phyloP scores from a whole-genome alignment of 768 basidiomycete species.

The Amanita subjunquillea region DNA sequence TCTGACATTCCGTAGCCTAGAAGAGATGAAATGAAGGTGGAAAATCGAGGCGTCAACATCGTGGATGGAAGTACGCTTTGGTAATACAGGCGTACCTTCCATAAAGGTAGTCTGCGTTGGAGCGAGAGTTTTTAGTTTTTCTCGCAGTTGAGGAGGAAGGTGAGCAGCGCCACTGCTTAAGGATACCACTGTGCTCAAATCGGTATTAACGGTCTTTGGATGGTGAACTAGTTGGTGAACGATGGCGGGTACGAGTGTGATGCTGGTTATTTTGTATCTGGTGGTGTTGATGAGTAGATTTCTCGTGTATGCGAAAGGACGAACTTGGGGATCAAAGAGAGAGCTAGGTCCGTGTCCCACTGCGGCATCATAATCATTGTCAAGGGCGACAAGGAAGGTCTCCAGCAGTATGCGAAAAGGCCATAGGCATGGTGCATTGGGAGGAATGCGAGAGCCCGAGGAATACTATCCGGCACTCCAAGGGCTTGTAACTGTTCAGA shows the following conservation, averaged over 20 bases:
- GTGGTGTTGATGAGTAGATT: no score
- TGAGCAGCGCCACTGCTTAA: constrained; percentile 55
- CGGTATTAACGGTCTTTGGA: constrained; percentile 33
- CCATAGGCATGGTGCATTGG: constrained; percentile 66
- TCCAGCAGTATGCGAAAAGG: constrained; percentile 42
- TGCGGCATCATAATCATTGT: constrained; percentile 46
- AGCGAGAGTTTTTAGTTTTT: constrained; percentile 27
- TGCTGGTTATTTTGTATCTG: constrained; percentile 44
- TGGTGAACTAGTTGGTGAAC: constrained; percentile 57
- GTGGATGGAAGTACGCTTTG: neutral
- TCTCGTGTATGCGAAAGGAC: neutral
- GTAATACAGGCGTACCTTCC: constrained; percentile 29
- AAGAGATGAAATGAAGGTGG: neutral
- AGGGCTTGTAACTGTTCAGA: constrained; percentile 24
- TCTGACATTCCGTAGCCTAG: constrained; percentile 69
- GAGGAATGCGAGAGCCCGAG: constrained; percentile 44
- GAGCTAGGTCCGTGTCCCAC: constrained; percentile 35
- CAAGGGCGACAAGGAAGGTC: constrained; percentile 29
- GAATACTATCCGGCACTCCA: constrained; percentile 31
- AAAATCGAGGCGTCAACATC: neutral
- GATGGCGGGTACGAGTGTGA: constrained; percentile 52
- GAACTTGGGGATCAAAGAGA: neutral
- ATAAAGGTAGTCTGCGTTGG: constrained; percentile 21
- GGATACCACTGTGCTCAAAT: constrained; percentile 38
- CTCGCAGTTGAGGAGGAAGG: constrained; percentile 46